Conservation (phyloP, 2,329 filamentous ascomycete species). For the Chrysosporium keratinophilum region DNA sequence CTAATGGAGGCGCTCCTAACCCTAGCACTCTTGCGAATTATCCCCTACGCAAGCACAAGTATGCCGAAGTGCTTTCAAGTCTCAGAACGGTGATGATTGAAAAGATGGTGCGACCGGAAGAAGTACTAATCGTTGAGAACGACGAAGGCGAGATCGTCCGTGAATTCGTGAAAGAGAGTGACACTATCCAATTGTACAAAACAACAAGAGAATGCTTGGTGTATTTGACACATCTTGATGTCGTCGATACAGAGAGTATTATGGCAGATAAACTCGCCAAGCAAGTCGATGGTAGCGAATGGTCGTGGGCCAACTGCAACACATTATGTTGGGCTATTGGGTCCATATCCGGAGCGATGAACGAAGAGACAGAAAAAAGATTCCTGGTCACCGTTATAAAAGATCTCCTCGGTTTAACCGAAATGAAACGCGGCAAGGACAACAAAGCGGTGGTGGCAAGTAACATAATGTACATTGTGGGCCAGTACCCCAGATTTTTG, state of each 20-base stretch:
- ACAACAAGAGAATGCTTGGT: constrained; percentile 95
- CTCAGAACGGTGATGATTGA: constrained; percentile 97
- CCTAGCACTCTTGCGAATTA: constrained; percentile 78
- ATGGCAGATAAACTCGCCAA: constrained; percentile 97
- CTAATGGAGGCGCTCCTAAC: constrained; percentile 74
- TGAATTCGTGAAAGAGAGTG: constrained; percentile 98
- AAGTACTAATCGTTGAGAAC: constrained; percentile 98
- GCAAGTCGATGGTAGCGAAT: constrained; percentile 89
- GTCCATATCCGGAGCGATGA: constrained; percentile 97
- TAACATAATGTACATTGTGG: constrained; percentile 99
- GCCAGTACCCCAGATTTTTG: constrained; percentile 93
- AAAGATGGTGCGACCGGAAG: constrained; percentile 97
- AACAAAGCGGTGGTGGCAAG: constrained; percentile 98
- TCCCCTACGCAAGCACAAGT: constrained; percentile 94
- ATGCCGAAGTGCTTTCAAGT: constrained; percentile 86
- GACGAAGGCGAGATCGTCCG: constrained; percentile 98
- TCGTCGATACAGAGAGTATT: constrained; percentile 93
- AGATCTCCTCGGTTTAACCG: constrained; percentile 87
- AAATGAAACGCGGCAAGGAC: constrained; percentile 99
- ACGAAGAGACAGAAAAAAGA: constrained; percentile 96
- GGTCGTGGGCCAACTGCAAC: constrained; percentile 99
- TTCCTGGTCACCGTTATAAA: constrained; percentile 99
- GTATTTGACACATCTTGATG: constrained; percentile 93
- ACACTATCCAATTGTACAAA: constrained; percentile 98
- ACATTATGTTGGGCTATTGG: constrained; percentile 99